Conservation (phyloP, 371 early-diverging fungal genomes). For the Mortierella sp. region DNA sequence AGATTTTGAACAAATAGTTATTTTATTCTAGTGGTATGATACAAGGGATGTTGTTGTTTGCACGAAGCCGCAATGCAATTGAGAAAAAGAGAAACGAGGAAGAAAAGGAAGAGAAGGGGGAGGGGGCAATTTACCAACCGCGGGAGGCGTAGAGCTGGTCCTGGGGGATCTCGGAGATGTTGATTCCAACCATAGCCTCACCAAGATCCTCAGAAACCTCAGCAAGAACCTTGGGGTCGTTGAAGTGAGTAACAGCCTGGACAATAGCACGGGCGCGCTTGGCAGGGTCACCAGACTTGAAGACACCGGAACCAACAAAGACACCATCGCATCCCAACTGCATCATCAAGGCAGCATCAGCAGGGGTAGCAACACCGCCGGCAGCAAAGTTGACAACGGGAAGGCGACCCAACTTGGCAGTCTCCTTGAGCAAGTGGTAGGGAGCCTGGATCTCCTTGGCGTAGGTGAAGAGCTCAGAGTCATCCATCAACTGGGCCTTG, state of each 20-base stretch:
- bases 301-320: constrained; percentile 90
- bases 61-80: too few relatives aligned
- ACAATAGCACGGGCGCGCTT: constrained; percentile 97
- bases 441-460: constrained; percentile 97
- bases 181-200: constrained; percentile 98
- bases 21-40: background rate
- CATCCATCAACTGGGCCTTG: constrained; percentile 77
- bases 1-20: background rate
- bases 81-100: background rate
- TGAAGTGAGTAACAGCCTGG: constrained; percentile 96
- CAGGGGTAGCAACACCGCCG: constrained; percentile 97
- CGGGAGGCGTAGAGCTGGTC: constrained; percentile 81
- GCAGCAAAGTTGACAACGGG: constrained; percentile 99
- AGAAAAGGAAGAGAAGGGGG: background rate
- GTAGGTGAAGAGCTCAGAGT: constrained; percentile 84
- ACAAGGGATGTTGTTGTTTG: background rate
- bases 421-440: constrained; percentile 89
- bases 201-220: constrained; percentile 94
- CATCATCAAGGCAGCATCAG: constrained; percentile 98
- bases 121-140: constrained; percentile 71
- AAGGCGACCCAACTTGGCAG: constrained; percentile 89
- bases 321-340: constrained; percentile 98
- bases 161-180: constrained; percentile 78
- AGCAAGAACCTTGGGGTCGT: constrained; percentile 90
- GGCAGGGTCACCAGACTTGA: constrained; percentile 95